Conservation (phyloP, 805 yeast genomes). For the Nakazawaea wickerhamii region DNA sequence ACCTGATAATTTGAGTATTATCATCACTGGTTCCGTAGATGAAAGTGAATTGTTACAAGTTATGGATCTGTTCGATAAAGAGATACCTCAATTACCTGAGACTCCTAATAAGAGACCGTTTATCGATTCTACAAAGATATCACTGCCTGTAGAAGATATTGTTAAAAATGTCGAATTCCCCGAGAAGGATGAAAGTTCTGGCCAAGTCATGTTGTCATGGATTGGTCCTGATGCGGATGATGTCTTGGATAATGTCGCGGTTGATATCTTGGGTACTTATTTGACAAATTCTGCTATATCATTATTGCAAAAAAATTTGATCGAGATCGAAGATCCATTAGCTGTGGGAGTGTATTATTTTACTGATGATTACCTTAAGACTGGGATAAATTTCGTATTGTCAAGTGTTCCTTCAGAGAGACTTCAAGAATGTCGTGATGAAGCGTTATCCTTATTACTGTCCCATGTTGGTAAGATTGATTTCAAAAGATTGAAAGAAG, state of each 20-base stretch:
- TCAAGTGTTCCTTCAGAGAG: conserved; percentile 73
- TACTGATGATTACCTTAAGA: conserved; percentile 67
- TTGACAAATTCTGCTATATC: conserved; percentile 76
- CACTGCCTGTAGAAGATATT: conserved; percentile 30
- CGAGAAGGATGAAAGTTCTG: conserved; percentile 80
- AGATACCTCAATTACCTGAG: conserved; percentile 39
- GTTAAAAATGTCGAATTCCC: conserved; percentile 69
- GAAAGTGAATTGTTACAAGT: conserved; percentile 60
- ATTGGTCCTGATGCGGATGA: conserved; percentile 67
- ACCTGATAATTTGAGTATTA: conserved; percentile 78
- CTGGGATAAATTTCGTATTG: conserved; percentile 52
- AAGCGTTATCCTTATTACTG: conserved; percentile 44
- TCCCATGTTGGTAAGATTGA: conserved; percentile 43
- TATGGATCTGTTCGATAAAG: conserved; percentile 57
- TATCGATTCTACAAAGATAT: conserved; percentile 58
- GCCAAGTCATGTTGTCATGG: conserved; percentile 73
- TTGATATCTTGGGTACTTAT: conserved; percentile 67
- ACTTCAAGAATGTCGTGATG: conserved; percentile 47
- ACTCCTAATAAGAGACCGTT: conserved; percentile 61
- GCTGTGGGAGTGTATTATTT: conserved; percentile 67
- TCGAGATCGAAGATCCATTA: conserved; percentile 77
- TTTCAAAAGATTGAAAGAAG: conserved; percentile 69
- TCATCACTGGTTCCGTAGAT: conserved; percentile 82
- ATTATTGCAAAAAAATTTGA: conserved; percentile 60
- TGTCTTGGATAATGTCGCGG: conserved; percentile 53